Conservation (phyloP, 2,329 filamentous ascomycete species). For the Colletotrichum sublineola region DNA sequence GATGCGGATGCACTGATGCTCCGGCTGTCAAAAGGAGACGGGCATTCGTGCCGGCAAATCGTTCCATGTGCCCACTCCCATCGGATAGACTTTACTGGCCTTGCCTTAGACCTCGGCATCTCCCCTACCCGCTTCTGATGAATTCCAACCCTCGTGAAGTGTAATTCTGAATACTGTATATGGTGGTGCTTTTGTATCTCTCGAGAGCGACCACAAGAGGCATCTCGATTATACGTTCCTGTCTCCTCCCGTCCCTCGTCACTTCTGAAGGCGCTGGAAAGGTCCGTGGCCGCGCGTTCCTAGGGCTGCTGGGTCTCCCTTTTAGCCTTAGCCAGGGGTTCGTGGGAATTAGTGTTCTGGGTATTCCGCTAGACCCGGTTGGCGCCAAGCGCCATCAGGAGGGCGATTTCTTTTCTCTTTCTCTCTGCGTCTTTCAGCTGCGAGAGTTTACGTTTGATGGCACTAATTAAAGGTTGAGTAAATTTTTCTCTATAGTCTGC, state of each 20-base stretch:
- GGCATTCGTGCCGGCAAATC: background rate
- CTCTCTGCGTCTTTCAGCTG: conserved; percentile 1
- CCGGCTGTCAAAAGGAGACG: background rate
- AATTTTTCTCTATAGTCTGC: background rate
- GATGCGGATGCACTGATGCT: background rate
- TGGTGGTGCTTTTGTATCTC: background rate
- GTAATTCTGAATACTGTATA: background rate
- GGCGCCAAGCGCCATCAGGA: conserved; percentile 1
- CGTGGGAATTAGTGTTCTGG: background rate
- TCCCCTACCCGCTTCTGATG: background rate
- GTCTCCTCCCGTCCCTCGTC: no score
- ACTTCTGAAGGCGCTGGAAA: background rate
- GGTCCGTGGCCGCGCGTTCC: conserved; percentile 33
- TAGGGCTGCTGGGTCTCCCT: conserved; percentile 1
- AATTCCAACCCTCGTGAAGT: background rate
- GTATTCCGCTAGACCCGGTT: conserved; percentile 15
- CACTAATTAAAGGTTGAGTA: background rate
- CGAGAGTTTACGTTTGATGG: background rate
- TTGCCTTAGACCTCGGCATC: background rate
- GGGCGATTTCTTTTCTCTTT: background rate
- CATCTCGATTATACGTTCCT: background rate
- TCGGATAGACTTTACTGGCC: background rate
- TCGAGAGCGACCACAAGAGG: background rate
- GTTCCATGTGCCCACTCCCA: background rate
- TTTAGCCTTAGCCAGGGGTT: background rate